Base-by-base conservation (phyloP, 169 alveolate species). In the Plasmodium cynomolgi region DNA sequence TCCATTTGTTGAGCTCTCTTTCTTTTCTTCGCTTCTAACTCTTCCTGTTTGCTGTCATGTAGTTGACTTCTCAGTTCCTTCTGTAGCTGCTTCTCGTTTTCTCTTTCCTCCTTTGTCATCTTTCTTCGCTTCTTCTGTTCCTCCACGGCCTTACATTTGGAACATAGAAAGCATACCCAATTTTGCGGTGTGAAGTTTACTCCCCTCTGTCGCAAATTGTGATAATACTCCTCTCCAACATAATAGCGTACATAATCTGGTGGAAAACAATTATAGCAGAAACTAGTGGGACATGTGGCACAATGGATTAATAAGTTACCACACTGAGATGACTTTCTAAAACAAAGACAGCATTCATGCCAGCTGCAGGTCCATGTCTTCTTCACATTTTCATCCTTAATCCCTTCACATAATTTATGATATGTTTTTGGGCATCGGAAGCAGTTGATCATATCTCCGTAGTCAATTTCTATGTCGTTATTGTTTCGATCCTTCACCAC, bases 251-350 rank as follows among this genome's bases (percentile, higher is more conserved):
- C 88, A 93, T 97, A 97, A 68, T 97, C 98, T 23, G 98, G 98
- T 1, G 99, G 99, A 93, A 98, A 98, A 77, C 99, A 98, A 81
- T 97, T 98, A 92, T 97, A 97, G 92, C 99, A 98, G 95, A 97
- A 98, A 31, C 98, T 95, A 5, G 98, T 97, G 0, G 99, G 99
- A 79, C 99, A 98, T 62, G 96, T 97, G 37, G 98, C 97, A 96
- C 99, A 98, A 93, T 98, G 99, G 72, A 98, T 96, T 82, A 98
- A 94, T 94, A 97, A 94, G 84, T 97, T 97, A 72, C 99, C 99
- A 83, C 98, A 97, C 92, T 97, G 98, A 9, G 98, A 96, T 13
- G 98, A 97, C 84, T 97, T 97, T 62, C 99, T 95, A 95, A 97
- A 96, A 83, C 99, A 98, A 37, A 97, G 92, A 62, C 98, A 96